Evolutionary conservation across 306 rosid genomes (phyloP), one percentile per base, ranked within the genome.

Genomic region (Mimosa pudica): DNA sequence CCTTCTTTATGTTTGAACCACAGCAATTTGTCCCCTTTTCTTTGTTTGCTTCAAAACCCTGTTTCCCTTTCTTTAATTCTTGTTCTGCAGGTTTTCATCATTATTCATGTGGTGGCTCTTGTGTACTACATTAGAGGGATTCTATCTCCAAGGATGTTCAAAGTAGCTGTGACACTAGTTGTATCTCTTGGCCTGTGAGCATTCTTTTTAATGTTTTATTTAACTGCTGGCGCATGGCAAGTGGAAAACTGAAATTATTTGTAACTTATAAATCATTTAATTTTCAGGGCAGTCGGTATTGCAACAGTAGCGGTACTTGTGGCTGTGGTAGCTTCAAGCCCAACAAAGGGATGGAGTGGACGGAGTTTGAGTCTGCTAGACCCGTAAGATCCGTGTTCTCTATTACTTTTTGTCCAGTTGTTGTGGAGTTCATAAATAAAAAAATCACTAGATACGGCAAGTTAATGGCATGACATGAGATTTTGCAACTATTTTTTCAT

Each of bases 291-390:
- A 41, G 87, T 89, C 24, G 86, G 97, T 75, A 79, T 75, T 80
- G 96, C 94, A 68, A 85, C 82, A 79, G 51, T 93, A 70, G 97
- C 93, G n/a, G 88, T 96, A 77, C 94, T 96, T 11, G 75, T 96
- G 44, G 99, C 98, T 79, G 49, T 93, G 83, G 99, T 96, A 64
- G 98, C 99, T 74, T 93, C 99, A 77, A 96, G 99, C 86, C 99
- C 99, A 46, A 96, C 99, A 16, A 91, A 49, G 88, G 99, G 99
- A 77, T 96, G 99, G 99, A 96, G 99, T 88, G 99, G 99, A 61
- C 86, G 99, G 79, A 96, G 99, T 86, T 89, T 96, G 78, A 96
- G 98, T 86, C 91, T 96, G 33, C 89, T 96, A 78, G 98, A 96
- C 77, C 99, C 99, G 99, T 96, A 77, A 85, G 94, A 82, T 76